Evolutionary conservation across 2,329 filamentous ascomycete species (phyloP).

Genomic region (Alternaria ventricosa): DNA sequence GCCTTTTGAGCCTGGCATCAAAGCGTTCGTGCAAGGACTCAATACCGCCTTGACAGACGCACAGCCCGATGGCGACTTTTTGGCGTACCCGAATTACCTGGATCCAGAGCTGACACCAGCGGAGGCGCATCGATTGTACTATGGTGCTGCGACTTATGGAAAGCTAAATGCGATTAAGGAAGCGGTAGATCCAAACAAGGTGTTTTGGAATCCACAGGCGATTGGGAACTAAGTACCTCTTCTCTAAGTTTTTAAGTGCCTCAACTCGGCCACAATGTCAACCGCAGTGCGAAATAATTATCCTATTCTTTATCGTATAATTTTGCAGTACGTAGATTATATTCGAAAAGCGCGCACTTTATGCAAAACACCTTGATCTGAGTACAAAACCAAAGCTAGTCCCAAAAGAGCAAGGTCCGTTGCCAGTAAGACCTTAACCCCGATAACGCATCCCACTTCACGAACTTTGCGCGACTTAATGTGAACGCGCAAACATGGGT

Average conservation of each 20-base stretch:
- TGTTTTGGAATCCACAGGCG: constrained; percentile 11
- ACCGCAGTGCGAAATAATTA: neutral
- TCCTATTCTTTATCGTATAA: neutral
- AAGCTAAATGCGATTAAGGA: constrained; percentile 1
- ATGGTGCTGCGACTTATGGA: neutral
- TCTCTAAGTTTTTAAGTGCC: neutral
- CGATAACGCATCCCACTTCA: constrained; percentile 6
- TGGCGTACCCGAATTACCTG: constrained; percentile 9
- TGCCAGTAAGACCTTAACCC: constrained; percentile 23
- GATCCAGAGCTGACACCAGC: constrained; percentile 8
- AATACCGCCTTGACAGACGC: constrained; percentile 2
- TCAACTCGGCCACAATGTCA: neutral
- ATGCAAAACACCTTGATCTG: no score
- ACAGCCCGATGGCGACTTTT: constrained; percentile 7
- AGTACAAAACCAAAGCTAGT: no score
- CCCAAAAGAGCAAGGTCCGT: no score
- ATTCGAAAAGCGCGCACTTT: no score
- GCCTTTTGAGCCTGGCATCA: constrained; percentile 2
- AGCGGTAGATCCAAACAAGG: neutral
- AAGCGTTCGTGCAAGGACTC: constrained; percentile 3
- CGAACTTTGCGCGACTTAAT: constrained; percentile 8
- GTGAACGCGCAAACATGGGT: constrained; percentile 17
- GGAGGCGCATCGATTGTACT: constrained; percentile 5
- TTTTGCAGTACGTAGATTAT: no score
- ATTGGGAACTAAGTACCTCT: neutral